Conservation (phyloP, 305 asterid genomes). For the Stenogyne calaminthoides region DNA sequence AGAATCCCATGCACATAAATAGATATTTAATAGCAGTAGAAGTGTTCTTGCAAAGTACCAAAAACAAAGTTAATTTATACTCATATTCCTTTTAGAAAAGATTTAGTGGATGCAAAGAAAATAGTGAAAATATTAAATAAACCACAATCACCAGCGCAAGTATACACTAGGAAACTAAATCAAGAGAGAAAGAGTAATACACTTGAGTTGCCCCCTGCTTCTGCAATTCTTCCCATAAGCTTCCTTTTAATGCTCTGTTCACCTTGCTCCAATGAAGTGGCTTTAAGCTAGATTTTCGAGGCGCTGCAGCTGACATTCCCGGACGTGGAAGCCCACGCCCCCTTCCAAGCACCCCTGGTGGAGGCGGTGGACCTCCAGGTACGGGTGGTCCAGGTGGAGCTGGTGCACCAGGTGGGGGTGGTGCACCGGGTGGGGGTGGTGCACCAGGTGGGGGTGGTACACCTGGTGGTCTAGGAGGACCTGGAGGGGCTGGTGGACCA, state of each 20-base stretch:
- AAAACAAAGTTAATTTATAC: background rate
- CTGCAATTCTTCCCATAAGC: conserved; percentile 99
- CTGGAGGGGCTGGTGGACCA: conserved; percentile 55
- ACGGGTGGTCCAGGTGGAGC: too few species aligned
- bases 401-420: conserved; percentile 63
- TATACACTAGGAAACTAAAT: conserved; percentile 8
- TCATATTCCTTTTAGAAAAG: background rate
- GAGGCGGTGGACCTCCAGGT: conserved; percentile 85
- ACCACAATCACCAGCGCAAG: conserved; percentile 17
- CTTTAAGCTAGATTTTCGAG: conserved; percentile 74
- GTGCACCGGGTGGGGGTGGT: conserved; percentile 26
- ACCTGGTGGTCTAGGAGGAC: conserved; percentile 28
- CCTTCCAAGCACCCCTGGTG: conserved; percentile 40
- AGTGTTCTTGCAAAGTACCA: conserved; percentile 1
- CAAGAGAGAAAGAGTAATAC: conserved; percentile 55
- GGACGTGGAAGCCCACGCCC: conserved; percentile 42
- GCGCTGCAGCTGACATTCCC: conserved; percentile 36
- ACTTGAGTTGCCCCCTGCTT: conserved; percentile 77
- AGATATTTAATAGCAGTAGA: conserved; percentile 14
- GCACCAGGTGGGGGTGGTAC: conserved; percentile 57
- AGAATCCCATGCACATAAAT: background rate
- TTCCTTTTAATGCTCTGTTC: conserved; percentile 93
- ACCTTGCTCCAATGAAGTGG: conserved; percentile 99
- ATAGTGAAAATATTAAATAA: background rate
- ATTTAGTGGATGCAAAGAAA: conserved; percentile 2